Evolutionary conservation across 2,329 filamentous ascomycete genomes (phyloP), one percentile per base, ranked within the genome.

Genomic region (Fusarium agapanthi): DNA sequence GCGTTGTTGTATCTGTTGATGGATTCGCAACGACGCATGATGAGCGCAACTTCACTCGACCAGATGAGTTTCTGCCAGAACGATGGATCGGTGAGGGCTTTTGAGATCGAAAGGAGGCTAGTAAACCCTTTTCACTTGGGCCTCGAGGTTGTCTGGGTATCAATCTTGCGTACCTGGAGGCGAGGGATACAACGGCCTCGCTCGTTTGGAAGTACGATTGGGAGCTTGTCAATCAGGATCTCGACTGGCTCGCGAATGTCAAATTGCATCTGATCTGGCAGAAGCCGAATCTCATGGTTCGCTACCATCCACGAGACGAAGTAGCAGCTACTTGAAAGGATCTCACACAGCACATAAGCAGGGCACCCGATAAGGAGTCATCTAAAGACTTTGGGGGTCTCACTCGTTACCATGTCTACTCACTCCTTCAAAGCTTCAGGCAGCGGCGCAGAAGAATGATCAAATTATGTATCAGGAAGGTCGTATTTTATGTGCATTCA

Each of bases 1-100:
- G 68, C 8, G 57, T 61, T 6, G 48, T 60, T 13, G 68, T 74
- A 10, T 69, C 61, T 1, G 59, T 57, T 12, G 65, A 69, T 26
- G 11, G 26, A 11, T 74, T 45, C 12, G 40, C 34, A 7, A 55
- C 59, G 0, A 22, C 41, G 2, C 68, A 58, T 20, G 68, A 74
- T 48, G 47, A 32, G 7, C 47, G 55, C 7, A 67, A 48, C n/a
- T 67, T 72, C 15, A 16, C 9, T 3, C 37, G 54, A 4, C 65
- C 65, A 3, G 6, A 51, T 10, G 43, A 67, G 16, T 68, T 68
- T 11, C 37, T 68, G 0, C 63, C 65, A 10, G 63, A 68, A 32
- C 63, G 63, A 5, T 68, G 65, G 63, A 51, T 67, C 5, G 54
- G 54, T 1, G n/a, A 61, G 22, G 54, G 62, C 2, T 62, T 63